These are phyloP conservation scores for Auricularia cornea DNA, from an alignment of 768 basidiomycete genomes.

Conservation along the genomic window DNA sequence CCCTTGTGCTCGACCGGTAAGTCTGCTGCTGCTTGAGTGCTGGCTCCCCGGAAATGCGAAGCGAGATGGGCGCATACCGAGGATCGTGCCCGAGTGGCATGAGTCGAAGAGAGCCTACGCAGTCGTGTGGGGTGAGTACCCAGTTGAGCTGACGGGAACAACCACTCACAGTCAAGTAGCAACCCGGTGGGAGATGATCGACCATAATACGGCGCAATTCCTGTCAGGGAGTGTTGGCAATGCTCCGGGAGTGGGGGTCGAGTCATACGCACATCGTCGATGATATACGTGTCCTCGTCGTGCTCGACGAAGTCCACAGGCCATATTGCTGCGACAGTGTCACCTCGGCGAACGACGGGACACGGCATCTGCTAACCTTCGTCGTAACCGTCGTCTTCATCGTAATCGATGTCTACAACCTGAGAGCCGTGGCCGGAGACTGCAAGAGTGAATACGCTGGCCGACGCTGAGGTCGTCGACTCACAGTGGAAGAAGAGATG, in stretches of 20 bases:
- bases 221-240: constrained; percentile 1
- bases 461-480: neutral
- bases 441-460: neutral
- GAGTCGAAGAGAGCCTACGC: constrained; percentile 21
- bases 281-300: constrained; percentile 14
- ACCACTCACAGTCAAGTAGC: constrained; percentile 13
- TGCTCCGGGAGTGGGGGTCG: neutral
- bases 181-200: constrained; percentile 14
- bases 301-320: constrained; percentile 12
- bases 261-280: constrained; percentile 17
- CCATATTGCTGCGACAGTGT: constrained; percentile 13
- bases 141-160: neutral
- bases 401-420: neutral
- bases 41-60: no score
- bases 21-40: neutral
- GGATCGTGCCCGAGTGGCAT: constrained; percentile 19
- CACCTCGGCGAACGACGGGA: neutral
- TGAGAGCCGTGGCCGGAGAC: constrained; percentile 5
- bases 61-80: constrained; percentile 6
- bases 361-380: neutral
- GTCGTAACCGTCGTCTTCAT: constrained; percentile 3
- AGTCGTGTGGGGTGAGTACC: neutral
- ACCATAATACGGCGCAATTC: constrained; percentile 17
- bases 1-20: neutral
- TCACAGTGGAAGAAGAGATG: constrained; percentile 6